These are phyloP conservation scores for Pleurotus tuber-regium DNA, from an alignment of 768 basidiomycete genomes.

Conservation along the genomic window DNA sequence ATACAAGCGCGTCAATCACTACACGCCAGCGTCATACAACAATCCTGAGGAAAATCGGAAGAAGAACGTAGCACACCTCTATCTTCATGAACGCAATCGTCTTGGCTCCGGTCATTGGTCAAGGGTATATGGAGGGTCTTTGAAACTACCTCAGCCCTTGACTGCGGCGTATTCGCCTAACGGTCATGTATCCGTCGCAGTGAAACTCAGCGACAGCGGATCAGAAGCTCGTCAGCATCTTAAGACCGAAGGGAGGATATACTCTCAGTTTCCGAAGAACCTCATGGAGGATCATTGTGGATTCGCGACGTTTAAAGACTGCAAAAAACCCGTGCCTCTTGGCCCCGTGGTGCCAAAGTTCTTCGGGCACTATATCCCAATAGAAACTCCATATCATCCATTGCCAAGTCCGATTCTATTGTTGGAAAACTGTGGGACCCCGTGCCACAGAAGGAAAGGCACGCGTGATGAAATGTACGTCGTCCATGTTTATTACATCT, in stretches of 20 bases:
- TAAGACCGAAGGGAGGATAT: conserved; percentile 29
- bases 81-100: conserved; percentile 14
- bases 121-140: conserved; percentile 34
- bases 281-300: conserved; percentile 21
- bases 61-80: conserved; percentile 13
- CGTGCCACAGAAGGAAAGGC: too few relatives aligned
- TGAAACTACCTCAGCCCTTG: conserved; percentile 35
- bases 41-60: not conserved
- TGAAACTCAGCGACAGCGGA: conserved; percentile 29
- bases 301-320: not conserved
- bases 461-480: too few relatives aligned
- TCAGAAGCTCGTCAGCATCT: conserved; percentile 24
- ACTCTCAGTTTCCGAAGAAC: conserved; percentile 28
- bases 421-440: conserved; percentile 40
- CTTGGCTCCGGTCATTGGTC: conserved; percentile 23
- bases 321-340: conserved; percentile 26
- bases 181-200: conserved; percentile 28
- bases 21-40: conserved; percentile 4
- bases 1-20: conserved; percentile 17
- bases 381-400: conserved; percentile 8
- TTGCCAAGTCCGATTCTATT: conserved; percentile 34
- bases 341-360: conserved; percentile 42
- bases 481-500: too few relatives aligned
- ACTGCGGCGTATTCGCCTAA: conserved; percentile 19
- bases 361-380: conserved; percentile 40